Evolutionary conservation across 345 rosid genomes (phyloP).

Genomic region (Triadica sebifera): DNA sequence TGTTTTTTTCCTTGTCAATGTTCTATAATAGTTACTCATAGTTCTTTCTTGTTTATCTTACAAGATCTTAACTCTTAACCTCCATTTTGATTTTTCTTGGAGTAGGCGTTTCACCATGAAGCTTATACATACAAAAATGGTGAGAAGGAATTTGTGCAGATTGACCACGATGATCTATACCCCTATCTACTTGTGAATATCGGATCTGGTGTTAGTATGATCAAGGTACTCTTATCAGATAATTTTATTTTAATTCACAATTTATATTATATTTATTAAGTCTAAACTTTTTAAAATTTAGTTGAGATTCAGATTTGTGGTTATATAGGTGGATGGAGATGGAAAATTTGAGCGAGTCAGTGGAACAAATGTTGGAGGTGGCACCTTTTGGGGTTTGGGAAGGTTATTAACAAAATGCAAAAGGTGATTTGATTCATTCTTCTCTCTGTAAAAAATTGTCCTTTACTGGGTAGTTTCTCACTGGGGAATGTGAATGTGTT

Average conservation of each 20-base stretch:
- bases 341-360: conserved; percentile 93
- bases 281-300: conserved; percentile 16
- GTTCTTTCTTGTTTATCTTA: conserved; percentile 2
- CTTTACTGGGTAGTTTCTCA: background rate
- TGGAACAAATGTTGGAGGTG: conserved; percentile 98
- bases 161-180: conserved; percentile 82
- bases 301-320: conserved; percentile 20
- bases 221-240: conserved; percentile 56
- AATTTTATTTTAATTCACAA: conserved; percentile 34
- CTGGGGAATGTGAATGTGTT: background rate
- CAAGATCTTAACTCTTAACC: background rate
- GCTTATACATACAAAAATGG: conserved; percentile 97
- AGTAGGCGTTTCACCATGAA: conserved; percentile 97
- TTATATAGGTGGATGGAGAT: conserved; percentile 81
- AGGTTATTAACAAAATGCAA: conserved; percentile 90
- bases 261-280: conserved; percentile 32
- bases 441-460: no score
- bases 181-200: conserved; percentile 97
- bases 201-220: conserved; percentile 99
- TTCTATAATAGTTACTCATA: background rate
- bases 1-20: conserved; percentile 5
- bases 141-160: conserved; percentile 93
- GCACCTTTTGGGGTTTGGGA: conserved; percentile 98
- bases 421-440: conserved; percentile 40
- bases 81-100: conserved; percentile 30